phyloP scores from a whole-genome alignment of 352 stramenopile species.

The Phytophthora cajani region DNA sequence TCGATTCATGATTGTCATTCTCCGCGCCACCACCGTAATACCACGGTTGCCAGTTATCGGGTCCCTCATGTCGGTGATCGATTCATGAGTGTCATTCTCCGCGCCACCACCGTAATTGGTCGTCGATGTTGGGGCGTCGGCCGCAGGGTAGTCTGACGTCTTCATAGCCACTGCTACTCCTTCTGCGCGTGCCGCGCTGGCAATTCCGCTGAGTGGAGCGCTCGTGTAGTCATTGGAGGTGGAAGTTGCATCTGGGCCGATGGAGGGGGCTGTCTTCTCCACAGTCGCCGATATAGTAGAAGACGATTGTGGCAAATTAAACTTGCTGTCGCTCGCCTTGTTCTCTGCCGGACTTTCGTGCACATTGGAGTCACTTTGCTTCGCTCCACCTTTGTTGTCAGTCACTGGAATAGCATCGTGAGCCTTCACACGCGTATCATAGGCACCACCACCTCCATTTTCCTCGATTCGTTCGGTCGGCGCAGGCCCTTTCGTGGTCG shows the following conservation, averaged over 20 bases:
- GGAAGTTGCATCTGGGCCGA: not conserved
- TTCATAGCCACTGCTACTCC: not conserved
- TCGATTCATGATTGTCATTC: not conserved
- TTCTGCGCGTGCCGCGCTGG: not conserved
- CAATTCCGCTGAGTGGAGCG: not conserved
- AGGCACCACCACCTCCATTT: not conserved
- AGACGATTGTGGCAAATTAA: not conserved
- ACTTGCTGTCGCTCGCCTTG: not conserved
- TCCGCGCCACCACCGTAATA: not conserved
- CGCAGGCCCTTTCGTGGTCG: not conserved
- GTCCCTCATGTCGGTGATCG: not conserved
- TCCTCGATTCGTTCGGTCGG: not conserved
- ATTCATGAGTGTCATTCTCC: not conserved
- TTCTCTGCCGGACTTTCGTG: not conserved
- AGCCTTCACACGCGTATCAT: not conserved
- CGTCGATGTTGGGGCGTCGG: not conserved
- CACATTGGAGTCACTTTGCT: not conserved
- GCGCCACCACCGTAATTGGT: not conserved
- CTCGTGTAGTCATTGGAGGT: not conserved
- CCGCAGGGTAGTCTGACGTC: not conserved
- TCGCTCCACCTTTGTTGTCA: not conserved
- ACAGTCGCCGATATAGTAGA: not conserved
- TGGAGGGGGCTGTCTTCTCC: not conserved
- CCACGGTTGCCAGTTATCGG: not conserved
- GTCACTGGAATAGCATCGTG: not conserved